These are phyloP conservation scores for Rossbeevera mucosa DNA, from an alignment of 768 basidiomycete species.

Conservation along the genomic window DNA sequence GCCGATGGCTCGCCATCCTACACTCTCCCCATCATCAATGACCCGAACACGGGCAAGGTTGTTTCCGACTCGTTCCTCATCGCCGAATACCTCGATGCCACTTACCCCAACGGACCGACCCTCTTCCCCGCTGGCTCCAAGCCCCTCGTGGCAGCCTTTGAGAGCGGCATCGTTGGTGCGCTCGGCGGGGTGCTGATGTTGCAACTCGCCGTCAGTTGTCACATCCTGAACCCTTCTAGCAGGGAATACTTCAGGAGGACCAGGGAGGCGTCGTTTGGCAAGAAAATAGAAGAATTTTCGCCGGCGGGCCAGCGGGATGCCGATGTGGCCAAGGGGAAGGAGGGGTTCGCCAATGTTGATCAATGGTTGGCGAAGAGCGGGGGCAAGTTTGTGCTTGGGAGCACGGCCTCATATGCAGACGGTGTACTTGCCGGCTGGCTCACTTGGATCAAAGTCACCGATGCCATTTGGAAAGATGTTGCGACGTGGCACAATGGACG, in stretches of 20 bases:
- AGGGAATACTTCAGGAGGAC: slow-evolving; percentile 32
- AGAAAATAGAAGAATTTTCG: slow-evolving; percentile 34
- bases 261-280: slow-evolving; percentile 30
- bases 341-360: slow-evolving; percentile 23
- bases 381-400: slow-evolving; percentile 34
- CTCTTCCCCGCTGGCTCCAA: slow-evolving; percentile 40
- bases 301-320: slow-evolving; percentile 28
- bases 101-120: slow-evolving; percentile 32
- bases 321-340: slow-evolving; percentile 27
- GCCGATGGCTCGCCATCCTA: slow-evolving; percentile 32
- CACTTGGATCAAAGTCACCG: slow-evolving; percentile 31
- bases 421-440: slow-evolving; percentile 32
- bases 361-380: slow-evolving; percentile 28
- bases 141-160: slow-evolving; percentile 40
- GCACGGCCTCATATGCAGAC: slow-evolving; percentile 34
- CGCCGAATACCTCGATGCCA: slow-evolving; percentile 43
- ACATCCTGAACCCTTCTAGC: slow-evolving; percentile 26
- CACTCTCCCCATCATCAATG: slow-evolving; percentile 40
- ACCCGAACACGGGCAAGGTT: slow-evolving; percentile 30
- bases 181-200: slow-evolving; percentile 7
- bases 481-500: slow-evolving; percentile 36
- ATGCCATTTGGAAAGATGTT: slow-evolving; percentile 33
- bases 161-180: slow-evolving; percentile 11
- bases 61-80: slow-evolving; percentile 41
- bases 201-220: slow-evolving; percentile 12